Conservation (phyloP, 2,329 filamentous ascomycete genomes). For the Corynespora cassiicola region DNA sequence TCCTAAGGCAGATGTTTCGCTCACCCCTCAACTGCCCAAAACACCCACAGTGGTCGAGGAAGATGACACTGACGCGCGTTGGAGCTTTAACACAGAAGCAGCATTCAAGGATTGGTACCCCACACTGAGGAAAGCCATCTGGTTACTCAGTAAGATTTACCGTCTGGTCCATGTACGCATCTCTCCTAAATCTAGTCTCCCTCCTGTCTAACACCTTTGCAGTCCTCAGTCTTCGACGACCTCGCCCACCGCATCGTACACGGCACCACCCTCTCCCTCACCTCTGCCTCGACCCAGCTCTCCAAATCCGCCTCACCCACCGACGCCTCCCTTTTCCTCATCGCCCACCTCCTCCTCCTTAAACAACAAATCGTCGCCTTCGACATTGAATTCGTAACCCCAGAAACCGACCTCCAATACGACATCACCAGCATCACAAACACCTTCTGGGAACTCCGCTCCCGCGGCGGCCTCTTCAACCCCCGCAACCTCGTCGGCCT, state of each 20-base stretch:
- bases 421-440: slow-evolving; percentile 71
- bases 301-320: slow-evolving; percentile 68
- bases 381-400: slow-evolving; percentile 81
- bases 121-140: slow-evolving; percentile 70
- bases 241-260: slow-evolving; percentile 84
- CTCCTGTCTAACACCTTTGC: slow-evolving; percentile 9
- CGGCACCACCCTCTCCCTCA: slow-evolving; percentile 84
- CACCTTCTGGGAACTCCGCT: slow-evolving; percentile 72
- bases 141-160: slow-evolving; percentile 73
- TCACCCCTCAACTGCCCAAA: slow-evolving; percentile 51
- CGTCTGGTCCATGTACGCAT: slow-evolving; percentile 73
- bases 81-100: slow-evolving; percentile 63
- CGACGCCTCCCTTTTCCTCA: slow-evolving; percentile 88
- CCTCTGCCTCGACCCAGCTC: slow-evolving; percentile 76
- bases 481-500: slow-evolving; percentile 67
- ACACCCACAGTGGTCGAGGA: slow-evolving; percentile 58
- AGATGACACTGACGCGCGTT: slow-evolving; percentile 58
- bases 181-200: slow-evolving; percentile 27
- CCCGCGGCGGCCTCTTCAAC: slow-evolving; percentile 70
- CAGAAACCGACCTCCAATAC: slow-evolving; percentile 64
- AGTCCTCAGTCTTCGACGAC: slow-evolving; percentile 74
- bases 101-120: slow-evolving; percentile 70
- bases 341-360: slow-evolving; percentile 91
- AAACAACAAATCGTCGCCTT: slow-evolving; percentile 97
- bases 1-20: slow-evolving; percentile 45